A percentile compares a stretch with the other conserved stretches of the same genome.
phyloP scores from a whole-genome alignment of 75 land plant species.

The Sequoiadendron giganteum region DNA sequence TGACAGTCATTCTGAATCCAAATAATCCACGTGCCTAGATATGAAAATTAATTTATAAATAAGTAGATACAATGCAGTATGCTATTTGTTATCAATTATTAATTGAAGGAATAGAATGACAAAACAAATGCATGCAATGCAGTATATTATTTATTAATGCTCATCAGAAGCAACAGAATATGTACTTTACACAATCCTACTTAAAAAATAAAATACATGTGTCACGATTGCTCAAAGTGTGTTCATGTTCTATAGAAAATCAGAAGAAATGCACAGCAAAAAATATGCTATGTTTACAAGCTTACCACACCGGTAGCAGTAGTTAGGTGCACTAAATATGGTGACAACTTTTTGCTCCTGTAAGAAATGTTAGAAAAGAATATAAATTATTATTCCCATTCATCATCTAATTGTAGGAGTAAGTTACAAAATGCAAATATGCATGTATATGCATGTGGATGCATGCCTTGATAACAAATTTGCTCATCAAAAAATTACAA shows the following conservation, averaged over 20 bases:
- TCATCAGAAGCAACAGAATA: background rate
- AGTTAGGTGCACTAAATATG: conserved; percentile 95
- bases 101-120: background rate
- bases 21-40: background rate
- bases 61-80: background rate
- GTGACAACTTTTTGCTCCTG: conserved; percentile 98
- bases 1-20: background rate
- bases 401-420: background rate
- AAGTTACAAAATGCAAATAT: background rate
- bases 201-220: background rate
- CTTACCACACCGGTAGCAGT: conserved; percentile 92
- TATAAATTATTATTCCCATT: background rate
- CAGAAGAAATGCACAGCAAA: background rate
- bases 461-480: background rate
- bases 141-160: background rate
- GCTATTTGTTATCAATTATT: background rate
- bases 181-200: background rate
- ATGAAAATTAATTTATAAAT: background rate
- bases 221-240: background rate
- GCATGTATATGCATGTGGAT: background rate
- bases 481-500: background rate
- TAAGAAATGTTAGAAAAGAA: background rate
- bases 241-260: background rate
- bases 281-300: background rate
- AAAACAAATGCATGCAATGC: background rate